phyloP scores from a whole-genome alignment of 2,329 filamentous ascomycete genomes.

The Mycosphaerella sp. region DNA sequence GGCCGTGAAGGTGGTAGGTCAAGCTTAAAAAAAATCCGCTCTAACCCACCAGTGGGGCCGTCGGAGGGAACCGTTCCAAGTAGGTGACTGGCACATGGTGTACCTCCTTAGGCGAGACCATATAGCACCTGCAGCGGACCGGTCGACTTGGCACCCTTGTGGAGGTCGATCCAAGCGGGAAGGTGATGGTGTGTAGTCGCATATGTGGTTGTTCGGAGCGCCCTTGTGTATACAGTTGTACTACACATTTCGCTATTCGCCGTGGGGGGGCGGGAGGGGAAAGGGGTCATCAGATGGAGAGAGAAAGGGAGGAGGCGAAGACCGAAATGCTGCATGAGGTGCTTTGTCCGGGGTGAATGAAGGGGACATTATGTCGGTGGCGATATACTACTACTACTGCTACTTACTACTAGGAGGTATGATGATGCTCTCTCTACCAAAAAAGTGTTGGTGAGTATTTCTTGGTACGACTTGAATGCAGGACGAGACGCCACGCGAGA shows the following conservation, averaged over 20 bases:
- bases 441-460: no score
- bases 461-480: no score
- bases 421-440: no score
- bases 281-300: background rate
- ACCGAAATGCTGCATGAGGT: background rate
- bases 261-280: background rate
- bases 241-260: background rate
- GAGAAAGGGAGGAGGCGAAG: background rate
- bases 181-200: background rate
- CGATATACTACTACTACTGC: no score
- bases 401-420: no score
- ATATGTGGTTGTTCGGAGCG: background rate
- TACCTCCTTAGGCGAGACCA: background rate
- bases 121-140: background rate
- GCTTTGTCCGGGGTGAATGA: background rate
- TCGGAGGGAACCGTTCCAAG: slow-evolving; percentile 1
- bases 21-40: background rate
- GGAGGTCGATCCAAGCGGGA: background rate
- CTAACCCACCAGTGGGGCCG: background rate
- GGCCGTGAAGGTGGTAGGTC: background rate
- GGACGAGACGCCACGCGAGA: no score
- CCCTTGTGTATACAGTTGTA: background rate
- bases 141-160: background rate
- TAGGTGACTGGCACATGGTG: slow-evolving; percentile 6
- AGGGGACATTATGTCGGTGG: no score